A percentile compares a stretch with the other conserved stretches of the same genome.
Conservation (phyloP, 805 yeast genomes). For the Ogataea philodendri region DNA sequence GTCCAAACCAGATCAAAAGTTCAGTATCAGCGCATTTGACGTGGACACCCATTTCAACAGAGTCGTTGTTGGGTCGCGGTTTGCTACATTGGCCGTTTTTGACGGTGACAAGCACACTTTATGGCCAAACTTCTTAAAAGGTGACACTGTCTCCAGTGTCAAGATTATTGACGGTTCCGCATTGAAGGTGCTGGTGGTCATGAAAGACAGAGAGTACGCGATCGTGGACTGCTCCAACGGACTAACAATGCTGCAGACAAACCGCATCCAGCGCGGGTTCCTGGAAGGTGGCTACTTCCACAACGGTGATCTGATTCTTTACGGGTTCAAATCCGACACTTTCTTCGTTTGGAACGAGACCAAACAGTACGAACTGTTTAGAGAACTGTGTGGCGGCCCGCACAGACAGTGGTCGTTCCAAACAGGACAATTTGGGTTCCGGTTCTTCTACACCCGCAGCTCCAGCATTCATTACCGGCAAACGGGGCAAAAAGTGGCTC, state of each 20-base stretch:
- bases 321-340: constrained; percentile 78
- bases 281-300: constrained; percentile 68
- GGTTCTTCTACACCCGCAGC: constrained; percentile 60
- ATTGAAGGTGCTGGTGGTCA: constrained; percentile 44
- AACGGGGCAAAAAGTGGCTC: constrained; percentile 22
- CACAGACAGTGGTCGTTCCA: constrained; percentile 77
- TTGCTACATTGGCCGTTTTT: constrained; percentile 52
- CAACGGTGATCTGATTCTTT: constrained; percentile 52
- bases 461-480: constrained; percentile 44
- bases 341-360: constrained; percentile 85
- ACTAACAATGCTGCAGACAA: constrained; percentile 36
- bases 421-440: constrained; percentile 29
- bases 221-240: constrained; percentile 29
- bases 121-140: constrained; percentile 53
- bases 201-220: constrained; percentile 66
- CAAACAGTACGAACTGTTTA: constrained; percentile 62
- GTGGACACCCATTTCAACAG: constrained; percentile 38
- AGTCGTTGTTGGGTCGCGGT: constrained; percentile 68
- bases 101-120: constrained; percentile 25
- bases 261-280: constrained; percentile 70
- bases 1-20: constrained; percentile 34
- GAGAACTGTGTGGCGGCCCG: constrained; percentile 85
- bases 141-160: constrained; percentile 67
- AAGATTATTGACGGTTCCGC: constrained; percentile 34
- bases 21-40: constrained; percentile 58